Evolutionary conservation across 2,329 filamentous ascomycete species (phyloP).

Genomic region (Ustilaginoidea virens): DNA sequence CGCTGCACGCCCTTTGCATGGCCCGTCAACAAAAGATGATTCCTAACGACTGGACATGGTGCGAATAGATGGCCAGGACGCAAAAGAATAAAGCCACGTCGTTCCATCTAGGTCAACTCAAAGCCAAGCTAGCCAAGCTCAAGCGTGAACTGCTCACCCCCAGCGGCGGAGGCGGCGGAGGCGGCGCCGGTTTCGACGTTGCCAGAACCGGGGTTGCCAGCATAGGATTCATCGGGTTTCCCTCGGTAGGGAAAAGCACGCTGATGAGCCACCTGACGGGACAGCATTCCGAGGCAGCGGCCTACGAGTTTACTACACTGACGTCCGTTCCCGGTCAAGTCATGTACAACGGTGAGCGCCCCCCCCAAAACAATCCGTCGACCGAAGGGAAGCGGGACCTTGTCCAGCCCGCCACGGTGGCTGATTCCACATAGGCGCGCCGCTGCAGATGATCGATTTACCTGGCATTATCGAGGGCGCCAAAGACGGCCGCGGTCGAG

Average conservation of each 20-base stretch:
- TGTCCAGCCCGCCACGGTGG: too few relatives aligned
- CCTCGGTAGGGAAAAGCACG: constrained; percentile 95
- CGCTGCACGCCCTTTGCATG: too few relatives aligned
- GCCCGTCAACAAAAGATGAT: too few relatives aligned
- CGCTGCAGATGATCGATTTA: constrained; percentile 95
- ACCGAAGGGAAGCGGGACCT: too few relatives aligned
- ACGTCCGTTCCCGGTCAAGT: constrained; percentile 96
- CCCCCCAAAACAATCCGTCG: too few relatives aligned
- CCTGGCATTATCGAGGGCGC: constrained; percentile 98
- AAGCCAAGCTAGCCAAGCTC: constrained; percentile 95
- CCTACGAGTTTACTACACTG: constrained; percentile 97
- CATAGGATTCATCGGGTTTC: constrained; percentile 95
- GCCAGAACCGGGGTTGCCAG: constrained; percentile 94
- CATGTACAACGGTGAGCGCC: constrained; percentile 61
- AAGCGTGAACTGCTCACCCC: constrained; percentile 92
- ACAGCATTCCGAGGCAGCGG: constrained; percentile 91
- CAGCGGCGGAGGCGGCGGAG: constrained; percentile 61
- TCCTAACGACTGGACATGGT: too few relatives aligned
- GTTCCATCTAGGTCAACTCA: constrained; percentile 87
- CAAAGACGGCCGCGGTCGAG: constrained; percentile 94
- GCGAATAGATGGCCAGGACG: constrained; percentile 70
- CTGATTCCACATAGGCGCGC: constrained; percentile 42
- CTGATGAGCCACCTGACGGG: constrained; percentile 90
- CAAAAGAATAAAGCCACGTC: constrained; percentile 97
- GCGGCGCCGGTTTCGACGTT: constrained; percentile 86